Base-by-base conservation (phyloP, 169 alveolate genomes). In the Plasmodium gonderi region DNA sequence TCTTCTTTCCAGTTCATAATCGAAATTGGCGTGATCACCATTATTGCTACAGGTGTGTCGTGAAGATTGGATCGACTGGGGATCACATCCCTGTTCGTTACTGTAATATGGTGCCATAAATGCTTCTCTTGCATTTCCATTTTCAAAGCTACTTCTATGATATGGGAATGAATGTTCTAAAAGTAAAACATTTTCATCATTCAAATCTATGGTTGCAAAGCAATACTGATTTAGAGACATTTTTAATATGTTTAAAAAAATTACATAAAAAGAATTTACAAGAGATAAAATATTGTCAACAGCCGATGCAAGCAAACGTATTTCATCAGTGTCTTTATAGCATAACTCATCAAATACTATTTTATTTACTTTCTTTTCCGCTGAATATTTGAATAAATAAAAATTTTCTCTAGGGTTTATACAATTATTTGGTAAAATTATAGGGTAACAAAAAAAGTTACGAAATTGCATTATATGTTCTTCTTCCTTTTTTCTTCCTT, bases 241-340 rank as follows among this genome's bases (percentile, higher is more conserved):
- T 87, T 65, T 74, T 78, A 87, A 40, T 87, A 87, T 87, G 69
- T 87, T 87, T 75, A 87, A 87, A 87, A 87, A 76, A 38, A 87
- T 87, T 38, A 87, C 81, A 87, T 87, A 87, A 87, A 54, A 87
- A 29, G 93, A 75, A 75, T 87, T 74, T 45, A 87, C 69, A 17
- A 87, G 20, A 17, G 93, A 87, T 87, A 87, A 87, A 45, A 87
- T 87, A 23, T 17, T 87, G 47, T 87, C 93, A 20, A 87, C 51
- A 5, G 93, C 40, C 11, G 93, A 74, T 20, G 93, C 89, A 75
- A 87, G 87, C 5, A 87, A 67, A 7, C 44, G 85, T 51, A 87
- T 75, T 87, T 87, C 93, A 65, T 87, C 93, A 6, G 72, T 76
- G 44, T 87, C 87, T 75, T 74, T 87, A 67, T 87, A 87, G 14